These are phyloP conservation scores for Pogostemon cablin DNA, from an alignment of 257 asterid genomes.

Conservation along the genomic window DNA sequence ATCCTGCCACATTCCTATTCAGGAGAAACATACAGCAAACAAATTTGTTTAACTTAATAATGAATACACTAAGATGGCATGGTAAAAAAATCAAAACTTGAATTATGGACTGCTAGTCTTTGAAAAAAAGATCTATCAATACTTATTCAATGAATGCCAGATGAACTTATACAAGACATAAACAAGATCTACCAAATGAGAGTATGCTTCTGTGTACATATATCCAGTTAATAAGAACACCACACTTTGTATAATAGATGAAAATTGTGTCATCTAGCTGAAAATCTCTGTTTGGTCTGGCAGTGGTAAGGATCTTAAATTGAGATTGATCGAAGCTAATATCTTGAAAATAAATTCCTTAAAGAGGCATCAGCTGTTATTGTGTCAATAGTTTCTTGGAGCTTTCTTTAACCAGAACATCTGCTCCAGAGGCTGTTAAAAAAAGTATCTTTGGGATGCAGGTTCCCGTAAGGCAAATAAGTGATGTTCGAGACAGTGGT, in stretches of 20 bases:
- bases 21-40: not conserved
- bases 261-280: no score
- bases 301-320: not conserved
- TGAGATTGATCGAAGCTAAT: not conserved
- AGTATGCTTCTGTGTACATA: not conserved
- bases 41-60: conserved; percentile 1
- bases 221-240: not conserved
- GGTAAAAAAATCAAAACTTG: not conserved
- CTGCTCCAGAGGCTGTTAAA: not conserved
- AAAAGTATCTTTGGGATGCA: not conserved
- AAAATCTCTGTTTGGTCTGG: not conserved
- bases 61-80: not conserved
- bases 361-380: conserved; percentile 5
- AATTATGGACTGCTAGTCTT: not conserved
- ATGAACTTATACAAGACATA: not conserved
- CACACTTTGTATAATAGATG: no score
- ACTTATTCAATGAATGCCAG: not conserved
- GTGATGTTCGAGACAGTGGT: not conserved
- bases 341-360: not conserved
- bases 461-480: conserved; percentile 2
- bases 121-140: not conserved
- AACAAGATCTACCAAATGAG: not conserved
- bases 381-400: not conserved
- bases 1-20: not conserved
- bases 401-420: conserved; percentile 6